Conservation (phyloP, 129 eudicot species). For the Flaveria robusta region DNA sequence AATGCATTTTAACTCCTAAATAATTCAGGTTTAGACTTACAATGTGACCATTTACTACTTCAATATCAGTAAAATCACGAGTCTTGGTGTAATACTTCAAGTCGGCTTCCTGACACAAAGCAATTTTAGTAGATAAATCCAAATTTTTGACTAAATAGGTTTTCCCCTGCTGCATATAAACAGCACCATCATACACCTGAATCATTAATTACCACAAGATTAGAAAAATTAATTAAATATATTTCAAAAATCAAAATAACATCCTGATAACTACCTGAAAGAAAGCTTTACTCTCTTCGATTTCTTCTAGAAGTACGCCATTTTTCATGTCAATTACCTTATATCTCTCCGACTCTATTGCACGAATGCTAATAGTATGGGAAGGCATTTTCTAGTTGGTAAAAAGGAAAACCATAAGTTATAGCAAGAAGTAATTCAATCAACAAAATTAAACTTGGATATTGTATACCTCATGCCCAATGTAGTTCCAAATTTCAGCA, state of each 20-base stretch:
- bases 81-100: slow-evolving; percentile 85
- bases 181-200: slow-evolving; percentile 99
- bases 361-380: slow-evolving; percentile 65
- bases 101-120: slow-evolving; percentile 80
- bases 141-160: slow-evolving; percentile 77
- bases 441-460: background rate
- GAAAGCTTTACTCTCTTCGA: slow-evolving; percentile 95
- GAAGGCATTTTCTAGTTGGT: slow-evolving; percentile 67
- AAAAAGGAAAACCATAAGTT: slow-evolving; percentile 11
- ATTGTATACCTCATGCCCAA: slow-evolving; percentile 78
- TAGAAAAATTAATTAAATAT: background rate
- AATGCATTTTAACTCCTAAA: background rate
- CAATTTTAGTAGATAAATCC: slow-evolving; percentile 68
- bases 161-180: slow-evolving; percentile 92
- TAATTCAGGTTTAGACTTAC: slow-evolving; percentile 51
- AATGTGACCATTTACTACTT: slow-evolving; percentile 72
- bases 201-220: slow-evolving; percentile 22
- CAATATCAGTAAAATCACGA: slow-evolving; percentile 82
- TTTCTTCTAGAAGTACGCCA: slow-evolving; percentile 81
- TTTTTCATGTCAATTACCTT: slow-evolving; percentile 69
- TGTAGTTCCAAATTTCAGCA: slow-evolving; percentile 74
- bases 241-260: background rate
- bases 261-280: slow-evolving; percentile 66
- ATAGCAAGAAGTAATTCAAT: background rate
- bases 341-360: slow-evolving; percentile 80